These are phyloP conservation scores for Acanthamoeba triangularis DNA, from an alignment of 208 protist species.

Conservation along the genomic window DNA sequence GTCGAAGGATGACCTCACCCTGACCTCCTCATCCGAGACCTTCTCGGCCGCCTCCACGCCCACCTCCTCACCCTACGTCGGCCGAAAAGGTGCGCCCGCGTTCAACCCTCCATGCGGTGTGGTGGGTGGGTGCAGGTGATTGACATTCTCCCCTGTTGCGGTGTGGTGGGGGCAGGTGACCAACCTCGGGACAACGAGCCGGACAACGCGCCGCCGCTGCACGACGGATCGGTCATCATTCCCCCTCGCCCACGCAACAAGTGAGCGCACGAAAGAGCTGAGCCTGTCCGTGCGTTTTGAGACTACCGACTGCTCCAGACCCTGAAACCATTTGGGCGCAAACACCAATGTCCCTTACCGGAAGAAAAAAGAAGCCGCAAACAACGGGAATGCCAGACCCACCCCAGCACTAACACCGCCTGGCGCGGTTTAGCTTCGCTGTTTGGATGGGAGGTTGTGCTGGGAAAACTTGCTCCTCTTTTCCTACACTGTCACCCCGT, in stretches of 20 bases:
- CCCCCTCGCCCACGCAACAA: neutral
- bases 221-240: conserved; percentile 11
- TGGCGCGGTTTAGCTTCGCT: too few relatives aligned
- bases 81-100: neutral
- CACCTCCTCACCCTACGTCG: neutral
- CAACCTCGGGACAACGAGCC: neutral
- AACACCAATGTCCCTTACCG: too few relatives aligned
- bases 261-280: neutral
- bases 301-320: too few relatives aligned
- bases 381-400: too few relatives aligned
- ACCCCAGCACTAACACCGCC: too few relatives aligned
- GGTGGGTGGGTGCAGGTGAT: neutral
- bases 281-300: too few relatives aligned
- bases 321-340: too few relatives aligned
- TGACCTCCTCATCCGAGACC: neutral
- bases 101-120: neutral
- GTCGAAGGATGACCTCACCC: neutral
- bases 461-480: too few relatives aligned
- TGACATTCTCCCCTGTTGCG: neutral
- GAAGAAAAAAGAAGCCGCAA: too few relatives aligned
- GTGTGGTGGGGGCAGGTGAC: neutral
- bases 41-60: neutral
- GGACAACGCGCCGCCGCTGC: neutral
- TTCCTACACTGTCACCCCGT: too few relatives aligned
- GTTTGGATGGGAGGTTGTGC: too few relatives aligned